A percentile compares a stretch with the other conserved stretches of the same genome.
Evolutionary conservation across 352 stramenopile genomes (phyloP).

Genomic region (Phytophthora idaei): DNA sequence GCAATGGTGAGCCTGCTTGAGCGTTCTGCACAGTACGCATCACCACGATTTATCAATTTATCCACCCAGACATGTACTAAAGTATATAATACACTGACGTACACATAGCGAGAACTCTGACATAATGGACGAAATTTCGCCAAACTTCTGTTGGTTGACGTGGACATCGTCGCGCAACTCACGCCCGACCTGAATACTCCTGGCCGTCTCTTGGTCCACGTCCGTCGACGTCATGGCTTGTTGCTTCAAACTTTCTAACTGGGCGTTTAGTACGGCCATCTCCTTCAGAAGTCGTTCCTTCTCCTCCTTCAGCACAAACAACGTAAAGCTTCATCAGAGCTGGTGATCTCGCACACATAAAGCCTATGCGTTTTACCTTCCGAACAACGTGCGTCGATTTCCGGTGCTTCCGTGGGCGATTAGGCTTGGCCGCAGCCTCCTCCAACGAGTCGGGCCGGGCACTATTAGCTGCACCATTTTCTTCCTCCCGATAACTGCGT

Average conservation of each 20-base stretch:
- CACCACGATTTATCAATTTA: background rate
- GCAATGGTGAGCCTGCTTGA: slow-evolving; percentile 22
- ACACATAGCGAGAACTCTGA: slow-evolving; percentile 34
- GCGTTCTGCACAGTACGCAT: slow-evolving; percentile 14
- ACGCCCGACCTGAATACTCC: slow-evolving; percentile 20
- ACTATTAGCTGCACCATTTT: background rate
- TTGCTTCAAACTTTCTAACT: slow-evolving; percentile 38
- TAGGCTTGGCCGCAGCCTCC: background rate
- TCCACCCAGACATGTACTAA: background rate
- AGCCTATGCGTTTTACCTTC: slow-evolving; percentile 9
- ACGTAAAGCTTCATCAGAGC: background rate
- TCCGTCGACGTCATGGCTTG: slow-evolving; percentile 25
- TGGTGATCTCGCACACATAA: background rate
- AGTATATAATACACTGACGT: background rate
- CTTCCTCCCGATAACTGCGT: background rate
- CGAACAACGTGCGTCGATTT: slow-evolving; percentile 32
- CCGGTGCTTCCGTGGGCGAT: slow-evolving; percentile 26
- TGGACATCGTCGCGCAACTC: slow-evolving; percentile 36
- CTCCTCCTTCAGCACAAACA: slow-evolving; percentile 29
- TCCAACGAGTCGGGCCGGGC: background rate
- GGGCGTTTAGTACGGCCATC: slow-evolving; percentile 25
- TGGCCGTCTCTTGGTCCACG: slow-evolving; percentile 12
- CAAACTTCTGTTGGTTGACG: slow-evolving; percentile 34
- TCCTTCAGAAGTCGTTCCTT: slow-evolving; percentile 38
- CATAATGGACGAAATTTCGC: slow-evolving; percentile 36